A percentile compares a stretch with the other conserved stretches of the same genome.
phyloP scores from a whole-genome alignment of 2,329 filamentous ascomycete genomes.

The Truncatella angustata region DNA sequence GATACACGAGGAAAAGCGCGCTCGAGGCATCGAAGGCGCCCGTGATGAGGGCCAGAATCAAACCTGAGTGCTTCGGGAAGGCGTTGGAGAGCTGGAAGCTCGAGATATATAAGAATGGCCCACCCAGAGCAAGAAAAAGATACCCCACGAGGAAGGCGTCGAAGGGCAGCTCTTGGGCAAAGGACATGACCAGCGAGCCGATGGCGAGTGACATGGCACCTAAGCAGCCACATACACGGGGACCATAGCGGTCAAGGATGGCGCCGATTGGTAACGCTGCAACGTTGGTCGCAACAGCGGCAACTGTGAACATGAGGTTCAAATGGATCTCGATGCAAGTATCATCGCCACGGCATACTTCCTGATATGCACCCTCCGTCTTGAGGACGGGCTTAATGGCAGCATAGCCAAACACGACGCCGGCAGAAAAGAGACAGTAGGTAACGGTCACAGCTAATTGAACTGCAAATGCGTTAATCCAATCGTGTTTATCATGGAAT shows the following conservation, averaged over 20 bases:
- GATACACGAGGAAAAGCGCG: conserved; percentile 73
- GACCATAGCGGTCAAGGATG: conserved; percentile 79
- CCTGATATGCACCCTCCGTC: conserved; percentile 66
- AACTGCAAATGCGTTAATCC: conserved; percentile 39
- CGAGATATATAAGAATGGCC: conserved; percentile 78
- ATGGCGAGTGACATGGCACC: conserved; percentile 66
- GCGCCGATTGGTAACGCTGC: conserved; percentile 82
- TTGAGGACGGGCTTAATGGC: conserved; percentile 81
- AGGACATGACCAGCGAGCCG: conserved; percentile 73
- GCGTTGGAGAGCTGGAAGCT: conserved; percentile 84
- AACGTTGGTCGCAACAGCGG: conserved; percentile 84
- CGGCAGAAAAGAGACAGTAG: conserved; percentile 75
- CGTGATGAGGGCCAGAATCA: conserved; percentile 77
- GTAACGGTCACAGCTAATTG: conserved; percentile 69
- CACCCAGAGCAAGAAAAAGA: conserved; percentile 73
- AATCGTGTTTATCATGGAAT: neutral
- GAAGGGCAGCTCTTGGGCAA: conserved; percentile 61
- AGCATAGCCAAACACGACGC: conserved; percentile 80
- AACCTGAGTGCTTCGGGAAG: conserved; percentile 72
- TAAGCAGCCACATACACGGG: conserved; percentile 70
- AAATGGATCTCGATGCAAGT: conserved; percentile 60
- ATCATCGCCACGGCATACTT: conserved; percentile 51
- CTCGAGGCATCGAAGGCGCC: conserved; percentile 83
- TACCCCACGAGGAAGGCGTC: conserved; percentile 77
- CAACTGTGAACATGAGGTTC: conserved; percentile 91